Percentiles rank a stretch among this genome's conserved stretches.
phyloP scores from a whole-genome alignment of 441 rosid genomes.

The Euphorbia schlechtendalii region DNA sequence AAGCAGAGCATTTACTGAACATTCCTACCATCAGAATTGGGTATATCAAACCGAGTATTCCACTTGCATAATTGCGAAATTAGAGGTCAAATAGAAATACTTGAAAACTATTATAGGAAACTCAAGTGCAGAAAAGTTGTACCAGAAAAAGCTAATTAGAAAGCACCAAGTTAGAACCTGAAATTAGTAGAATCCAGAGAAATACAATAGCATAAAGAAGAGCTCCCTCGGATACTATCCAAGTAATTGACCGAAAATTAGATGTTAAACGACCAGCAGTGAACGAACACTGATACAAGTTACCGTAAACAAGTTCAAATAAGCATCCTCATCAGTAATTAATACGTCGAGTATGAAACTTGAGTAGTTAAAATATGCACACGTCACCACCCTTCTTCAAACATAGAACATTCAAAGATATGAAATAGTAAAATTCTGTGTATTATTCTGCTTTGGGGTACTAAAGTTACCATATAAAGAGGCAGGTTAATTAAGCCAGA shows the following conservation, averaged over 20 bases:
- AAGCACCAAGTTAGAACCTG: constrained; percentile 38
- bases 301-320: constrained; percentile 13
- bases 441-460: not conserved
- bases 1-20: constrained; percentile 70
- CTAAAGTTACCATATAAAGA: not conserved
- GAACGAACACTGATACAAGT: constrained; percentile 57
- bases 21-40: constrained; percentile 75
- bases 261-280: constrained; percentile 73
- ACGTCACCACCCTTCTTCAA: not conserved
- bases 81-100: too few relatives aligned
- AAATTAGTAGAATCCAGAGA: constrained; percentile 60
- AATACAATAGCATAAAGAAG: constrained; percentile 62
- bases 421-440: not conserved
- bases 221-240: constrained; percentile 60
- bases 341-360: too few relatives aligned
- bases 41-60: too few relatives aligned
- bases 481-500: not conserved
- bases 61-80: too few relatives aligned
- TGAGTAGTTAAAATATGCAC: not conserved
- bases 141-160: constrained; percentile 4
- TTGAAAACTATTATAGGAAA: too few relatives aligned
- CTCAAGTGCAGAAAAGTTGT: not conserved
- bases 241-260: too few relatives aligned
- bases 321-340: constrained; percentile 2
- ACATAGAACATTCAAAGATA: not conserved